Conservation (phyloP, 2,329 filamentous ascomycete genomes). For the Leptosphaerulina australis region DNA sequence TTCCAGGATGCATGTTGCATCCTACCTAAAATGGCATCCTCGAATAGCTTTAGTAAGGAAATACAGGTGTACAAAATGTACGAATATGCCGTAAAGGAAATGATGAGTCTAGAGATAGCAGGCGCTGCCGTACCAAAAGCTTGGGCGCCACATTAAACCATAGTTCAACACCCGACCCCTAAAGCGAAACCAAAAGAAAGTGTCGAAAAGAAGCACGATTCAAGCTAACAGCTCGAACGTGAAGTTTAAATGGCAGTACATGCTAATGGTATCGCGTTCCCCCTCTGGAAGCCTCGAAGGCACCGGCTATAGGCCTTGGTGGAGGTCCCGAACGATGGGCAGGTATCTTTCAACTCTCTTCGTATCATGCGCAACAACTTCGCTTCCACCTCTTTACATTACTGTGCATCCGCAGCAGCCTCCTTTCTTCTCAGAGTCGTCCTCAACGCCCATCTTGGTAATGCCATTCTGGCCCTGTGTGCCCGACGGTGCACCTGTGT, state of each 20-base stretch:
- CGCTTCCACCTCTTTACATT: constrained; percentile 64
- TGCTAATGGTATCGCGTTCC: constrained; percentile 46
- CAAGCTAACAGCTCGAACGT: constrained; percentile 21
- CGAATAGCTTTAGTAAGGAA: constrained; percentile 24
- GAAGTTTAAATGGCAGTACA: constrained; percentile 42
- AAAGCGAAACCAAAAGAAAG: constrained; percentile 32
- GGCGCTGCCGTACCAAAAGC: constrained; percentile 22
- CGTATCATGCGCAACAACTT: constrained; percentile 18
- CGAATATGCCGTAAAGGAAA: constrained; percentile 38
- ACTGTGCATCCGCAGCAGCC: constrained; percentile 91
- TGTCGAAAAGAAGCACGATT: constrained; percentile 31
- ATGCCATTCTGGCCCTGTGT: constrained; percentile 61
- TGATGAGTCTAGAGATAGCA: constrained; percentile 37
- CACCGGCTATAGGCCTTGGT: constrained; percentile 33
- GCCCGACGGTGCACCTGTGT: constrained; percentile 69
- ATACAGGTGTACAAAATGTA: constrained; percentile 39
- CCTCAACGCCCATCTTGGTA: constrained; percentile 80
- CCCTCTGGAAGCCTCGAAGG: constrained; percentile 27
- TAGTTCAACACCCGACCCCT: constrained; percentile 41
- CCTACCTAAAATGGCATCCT: constrained; percentile 28
- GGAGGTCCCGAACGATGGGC: constrained; percentile 32
- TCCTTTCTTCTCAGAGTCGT: constrained; percentile 68
- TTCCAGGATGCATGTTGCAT: constrained; percentile 27
- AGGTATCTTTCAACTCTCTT: constrained; percentile 35
- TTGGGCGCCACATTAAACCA: constrained; percentile 33